Conservation (phyloP, 140 eudicot genomes). For the Senecio squalidus region DNA sequence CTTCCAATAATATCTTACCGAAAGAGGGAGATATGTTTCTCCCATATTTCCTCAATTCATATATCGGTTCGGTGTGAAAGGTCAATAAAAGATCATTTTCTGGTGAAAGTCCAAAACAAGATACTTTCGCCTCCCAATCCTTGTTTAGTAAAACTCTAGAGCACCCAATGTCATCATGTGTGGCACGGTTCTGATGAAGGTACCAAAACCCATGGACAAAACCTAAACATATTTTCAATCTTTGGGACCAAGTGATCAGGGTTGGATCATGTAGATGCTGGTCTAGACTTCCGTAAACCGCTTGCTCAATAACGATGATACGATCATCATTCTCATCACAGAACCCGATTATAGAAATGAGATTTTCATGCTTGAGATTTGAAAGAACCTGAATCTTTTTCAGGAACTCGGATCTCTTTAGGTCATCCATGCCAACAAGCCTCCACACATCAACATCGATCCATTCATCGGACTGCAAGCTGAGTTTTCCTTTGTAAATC, state of each 20-base stretch:
- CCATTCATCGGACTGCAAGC: neutral
- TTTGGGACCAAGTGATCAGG: slow-evolving; percentile 1
- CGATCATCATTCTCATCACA: neutral
- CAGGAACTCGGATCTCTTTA: neutral
- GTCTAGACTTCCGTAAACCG: neutral
- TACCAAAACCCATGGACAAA: neutral
- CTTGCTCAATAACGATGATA: neutral
- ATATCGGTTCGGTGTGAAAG: no score
- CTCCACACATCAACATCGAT: neutral
- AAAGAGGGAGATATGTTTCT: neutral
- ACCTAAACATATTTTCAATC: slow-evolving; percentile 2
- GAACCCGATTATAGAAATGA: slow-evolving; percentile 5
- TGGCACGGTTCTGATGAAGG: neutral
- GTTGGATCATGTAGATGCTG: neutral
- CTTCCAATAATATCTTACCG: slow-evolving; percentile 27
- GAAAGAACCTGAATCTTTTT: neutral
- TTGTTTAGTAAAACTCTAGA: slow-evolving; percentile 13
- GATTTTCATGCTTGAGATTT: neutral
- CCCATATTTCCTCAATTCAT: slow-evolving; percentile 1
- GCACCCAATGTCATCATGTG: neutral
- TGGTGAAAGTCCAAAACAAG: slow-evolving; percentile 24
- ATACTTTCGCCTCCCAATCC: slow-evolving; percentile 16
- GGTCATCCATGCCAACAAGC: neutral
- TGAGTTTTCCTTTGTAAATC: slow-evolving; percentile 3
- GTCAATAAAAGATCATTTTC: no score